These are phyloP conservation scores for Amanita thiersii DNA, from an alignment of 768 basidiomycete genomes.

Conservation along the genomic window DNA sequence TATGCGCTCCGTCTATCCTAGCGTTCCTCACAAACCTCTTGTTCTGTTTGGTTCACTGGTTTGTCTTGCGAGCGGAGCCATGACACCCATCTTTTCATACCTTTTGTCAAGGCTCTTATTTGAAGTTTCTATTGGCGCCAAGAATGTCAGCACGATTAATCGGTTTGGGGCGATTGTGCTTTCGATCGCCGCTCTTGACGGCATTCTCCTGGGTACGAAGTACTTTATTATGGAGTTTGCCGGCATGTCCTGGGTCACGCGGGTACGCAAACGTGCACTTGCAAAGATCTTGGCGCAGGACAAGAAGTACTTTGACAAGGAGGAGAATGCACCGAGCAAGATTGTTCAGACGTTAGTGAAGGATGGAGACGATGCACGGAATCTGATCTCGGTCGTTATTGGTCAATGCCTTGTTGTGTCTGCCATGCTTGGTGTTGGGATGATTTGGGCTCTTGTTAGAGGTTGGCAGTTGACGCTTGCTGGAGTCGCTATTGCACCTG, in stretches of 20 bases:
- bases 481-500: conserved; percentile 78
- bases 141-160: conserved; percentile 54
- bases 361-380: conserved; percentile 83
- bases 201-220: conserved; percentile 65
- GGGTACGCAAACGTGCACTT: conserved; percentile 51
- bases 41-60: conserved; percentile 61
- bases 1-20: conserved; percentile 52
- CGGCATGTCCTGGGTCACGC: conserved; percentile 68
- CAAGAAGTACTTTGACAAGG: conserved; percentile 78
- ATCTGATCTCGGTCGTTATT: conserved; percentile 64
- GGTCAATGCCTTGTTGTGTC: conserved; percentile 65
- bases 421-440: conserved; percentile 76
- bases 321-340: conserved; percentile 45
- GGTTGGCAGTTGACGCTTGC: conserved; percentile 94
- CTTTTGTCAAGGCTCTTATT: conserved; percentile 77
- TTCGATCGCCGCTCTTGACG: conserved; percentile 67
- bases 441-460: conserved; percentile 80
- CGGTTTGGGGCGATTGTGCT: conserved; percentile 68
- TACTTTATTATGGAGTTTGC: conserved; percentile 74
- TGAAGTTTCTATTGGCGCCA: conserved; percentile 64
- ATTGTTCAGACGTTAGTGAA: conserved; percentile 76
- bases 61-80: conserved; percentile 69
- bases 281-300: conserved; percentile 66
- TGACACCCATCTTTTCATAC: conserved; percentile 90
- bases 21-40: conserved; percentile 66